These are phyloP conservation scores for Dioszegia aurantiaca DNA, from an alignment of 768 basidiomycete genomes.

Conservation along the genomic window DNA sequence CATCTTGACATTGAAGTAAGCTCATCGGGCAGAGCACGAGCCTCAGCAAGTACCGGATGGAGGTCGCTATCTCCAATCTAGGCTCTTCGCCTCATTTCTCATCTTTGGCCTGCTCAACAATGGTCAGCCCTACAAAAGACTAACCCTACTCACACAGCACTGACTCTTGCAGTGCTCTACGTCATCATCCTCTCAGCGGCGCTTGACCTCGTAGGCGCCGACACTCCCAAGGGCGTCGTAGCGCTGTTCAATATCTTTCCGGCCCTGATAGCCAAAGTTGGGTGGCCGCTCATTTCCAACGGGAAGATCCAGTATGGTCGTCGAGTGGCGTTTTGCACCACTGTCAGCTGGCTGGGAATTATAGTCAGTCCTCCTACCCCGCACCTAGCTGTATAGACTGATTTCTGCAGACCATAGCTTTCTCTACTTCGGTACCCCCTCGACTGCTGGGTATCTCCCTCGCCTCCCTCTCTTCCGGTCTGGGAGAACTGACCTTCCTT, in stretches of 20 bases:
- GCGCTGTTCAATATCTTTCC: slow-evolving; percentile 94
- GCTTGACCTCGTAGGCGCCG: slow-evolving; percentile 83
- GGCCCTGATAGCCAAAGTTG: slow-evolving; percentile 77
- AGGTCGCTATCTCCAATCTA: slow-evolving; percentile 21
- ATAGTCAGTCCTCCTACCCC: slow-evolving; percentile 60
- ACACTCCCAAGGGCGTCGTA: slow-evolving; percentile 91
- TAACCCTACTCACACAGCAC: background rate
- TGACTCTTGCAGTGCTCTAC: slow-evolving; percentile 66
- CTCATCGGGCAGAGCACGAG: slow-evolving; percentile 14
- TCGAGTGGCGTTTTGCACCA: slow-evolving; percentile 71
- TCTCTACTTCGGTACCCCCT: slow-evolving; percentile 64
- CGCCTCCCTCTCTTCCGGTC: slow-evolving; percentile 83
- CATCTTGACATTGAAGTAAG: background rate
- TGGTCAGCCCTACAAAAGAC: slow-evolving; percentile 56
- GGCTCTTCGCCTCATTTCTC: slow-evolving; percentile 64
- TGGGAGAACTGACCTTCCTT: slow-evolving; percentile 91
- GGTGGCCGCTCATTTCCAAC: slow-evolving; percentile 86
- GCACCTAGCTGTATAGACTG: too few relatives aligned
- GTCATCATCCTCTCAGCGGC: slow-evolving; percentile 96
- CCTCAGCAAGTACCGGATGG: background rate
- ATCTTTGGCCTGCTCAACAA: slow-evolving; percentile 91
- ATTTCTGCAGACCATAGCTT: slow-evolving; percentile 80
- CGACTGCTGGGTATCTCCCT: slow-evolving; percentile 75
- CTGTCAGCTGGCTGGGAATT: slow-evolving; percentile 78
- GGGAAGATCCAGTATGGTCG: slow-evolving; percentile 77